Percentiles rank a stretch among this genome's conserved stretches.
These are phyloP conservation scores for Berkeleyomyces rouxiae DNA, from an alignment of 2,329 filamentous ascomycete genomes.

Conservation along the genomic window DNA sequence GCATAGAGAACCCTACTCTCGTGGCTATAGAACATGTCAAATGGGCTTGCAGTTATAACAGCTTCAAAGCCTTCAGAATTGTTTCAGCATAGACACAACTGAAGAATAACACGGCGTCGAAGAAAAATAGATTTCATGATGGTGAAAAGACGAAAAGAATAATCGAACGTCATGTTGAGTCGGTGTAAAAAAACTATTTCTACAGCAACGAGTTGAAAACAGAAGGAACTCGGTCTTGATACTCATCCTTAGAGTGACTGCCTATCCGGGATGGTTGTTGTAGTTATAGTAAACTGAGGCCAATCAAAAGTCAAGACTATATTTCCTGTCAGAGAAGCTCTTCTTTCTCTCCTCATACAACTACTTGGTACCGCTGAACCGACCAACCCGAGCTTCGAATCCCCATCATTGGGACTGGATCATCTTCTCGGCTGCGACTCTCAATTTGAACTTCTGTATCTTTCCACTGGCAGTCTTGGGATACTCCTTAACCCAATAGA, in stretches of 20 bases:
- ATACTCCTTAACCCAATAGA: constrained; percentile 76
- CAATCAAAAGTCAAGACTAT: not conserved
- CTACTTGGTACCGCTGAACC: no score
- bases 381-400: no score
- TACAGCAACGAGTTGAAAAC: not conserved
- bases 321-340: no score
- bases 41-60: not conserved
- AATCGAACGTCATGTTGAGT: not conserved
- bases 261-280: not conserved
- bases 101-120: not conserved
- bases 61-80: not conserved
- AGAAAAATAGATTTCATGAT: not conserved
- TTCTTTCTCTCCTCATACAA: no score
- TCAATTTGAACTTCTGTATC: constrained; percentile 84
- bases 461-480: constrained; percentile 95
- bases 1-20: constrained; percentile 48
- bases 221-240: not conserved
- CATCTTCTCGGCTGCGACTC: constrained; percentile 39
- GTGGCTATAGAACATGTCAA: constrained; percentile 82
- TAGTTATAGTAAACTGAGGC: not conserved
- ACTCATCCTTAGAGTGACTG: not conserved
- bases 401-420: not conserved
- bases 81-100: not conserved
- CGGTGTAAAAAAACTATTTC: not conserved
- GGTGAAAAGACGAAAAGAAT: not conserved